Conservation (phyloP, 352 stramenopile species). For the Globisporangium heterothallicum region DNA sequence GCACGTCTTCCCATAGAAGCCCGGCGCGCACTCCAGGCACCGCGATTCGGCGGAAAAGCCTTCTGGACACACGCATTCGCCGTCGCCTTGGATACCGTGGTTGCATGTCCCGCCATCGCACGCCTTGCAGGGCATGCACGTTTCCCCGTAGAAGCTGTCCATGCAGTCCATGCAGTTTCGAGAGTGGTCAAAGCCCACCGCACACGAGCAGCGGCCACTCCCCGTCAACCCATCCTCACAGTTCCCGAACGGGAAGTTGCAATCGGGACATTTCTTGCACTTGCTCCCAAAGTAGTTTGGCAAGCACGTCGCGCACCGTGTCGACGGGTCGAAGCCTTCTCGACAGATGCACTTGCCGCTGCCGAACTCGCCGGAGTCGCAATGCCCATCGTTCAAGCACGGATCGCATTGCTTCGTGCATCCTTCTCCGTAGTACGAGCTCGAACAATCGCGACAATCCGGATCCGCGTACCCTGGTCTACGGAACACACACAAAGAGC, state of each 20-base stretch:
- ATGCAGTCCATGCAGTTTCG: constrained; percentile 84
- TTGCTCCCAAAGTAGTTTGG: constrained; percentile 65
- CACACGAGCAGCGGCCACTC: constrained; percentile 79
- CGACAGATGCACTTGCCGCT: constrained; percentile 64
- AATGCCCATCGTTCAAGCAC: constrained; percentile 72
- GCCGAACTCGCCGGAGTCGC: constrained; percentile 54
- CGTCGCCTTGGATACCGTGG: constrained; percentile 68
- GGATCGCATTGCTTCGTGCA: constrained; percentile 60
- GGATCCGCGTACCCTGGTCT: constrained; percentile 59
- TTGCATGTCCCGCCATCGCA: constrained; percentile 80
- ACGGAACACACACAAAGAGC: constrained; percentile 4
- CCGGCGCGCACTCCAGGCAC: constrained; percentile 66
- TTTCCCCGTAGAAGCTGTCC: constrained; percentile 68
- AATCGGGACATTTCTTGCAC: constrained; percentile 70
- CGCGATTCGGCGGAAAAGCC: constrained; percentile 67
- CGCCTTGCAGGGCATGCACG: constrained; percentile 68
- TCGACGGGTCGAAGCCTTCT: constrained; percentile 70
- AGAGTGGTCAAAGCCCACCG: constrained; percentile 67
- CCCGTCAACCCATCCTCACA: constrained; percentile 79
- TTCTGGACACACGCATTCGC: constrained; percentile 73
- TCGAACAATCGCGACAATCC: constrained; percentile 62
- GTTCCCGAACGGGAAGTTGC: constrained; percentile 81
- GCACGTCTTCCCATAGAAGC: constrained; percentile 75
- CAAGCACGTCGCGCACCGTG: constrained; percentile 72
- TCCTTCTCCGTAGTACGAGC: constrained; percentile 44